Conservation (phyloP, 345 rosid species). For the Eucalyptus paniculata region DNA sequence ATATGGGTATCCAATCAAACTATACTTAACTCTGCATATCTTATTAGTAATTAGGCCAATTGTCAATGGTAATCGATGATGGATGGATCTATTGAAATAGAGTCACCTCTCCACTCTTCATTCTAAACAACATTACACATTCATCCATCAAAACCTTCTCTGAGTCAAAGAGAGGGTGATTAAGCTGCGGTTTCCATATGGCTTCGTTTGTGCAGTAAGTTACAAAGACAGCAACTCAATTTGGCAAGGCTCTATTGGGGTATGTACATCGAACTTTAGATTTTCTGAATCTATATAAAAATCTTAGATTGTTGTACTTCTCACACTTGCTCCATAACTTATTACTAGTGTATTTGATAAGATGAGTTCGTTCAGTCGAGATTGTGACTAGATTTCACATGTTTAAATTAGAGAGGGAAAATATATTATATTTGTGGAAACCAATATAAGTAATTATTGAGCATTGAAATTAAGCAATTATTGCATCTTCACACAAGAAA, state of each 20-base stretch:
- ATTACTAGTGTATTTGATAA: neutral
- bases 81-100: neutral
- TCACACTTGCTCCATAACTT: neutral
- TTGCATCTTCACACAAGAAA: neutral
- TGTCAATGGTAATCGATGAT: neutral
- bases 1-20: neutral
- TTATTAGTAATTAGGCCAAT: neutral
- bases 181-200: no score
- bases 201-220: accelerated
- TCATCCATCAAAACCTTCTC: neutral
- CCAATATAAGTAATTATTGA: neutral
- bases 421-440: neutral
- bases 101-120: neutral
- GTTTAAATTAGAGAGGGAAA: neutral
- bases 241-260: accelerated
- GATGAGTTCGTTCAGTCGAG: neutral
- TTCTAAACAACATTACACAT: neutral
- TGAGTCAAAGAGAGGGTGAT: neutral
- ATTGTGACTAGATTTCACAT: neutral
- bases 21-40: accelerated
- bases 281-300: neutral
- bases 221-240: neutral
- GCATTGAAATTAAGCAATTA: neutral
- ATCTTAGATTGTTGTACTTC: neutral
- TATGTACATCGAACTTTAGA: neutral